Base-by-base conservation (phyloP, 345 rosid species). In the Excoecaria agallocha region DNA sequence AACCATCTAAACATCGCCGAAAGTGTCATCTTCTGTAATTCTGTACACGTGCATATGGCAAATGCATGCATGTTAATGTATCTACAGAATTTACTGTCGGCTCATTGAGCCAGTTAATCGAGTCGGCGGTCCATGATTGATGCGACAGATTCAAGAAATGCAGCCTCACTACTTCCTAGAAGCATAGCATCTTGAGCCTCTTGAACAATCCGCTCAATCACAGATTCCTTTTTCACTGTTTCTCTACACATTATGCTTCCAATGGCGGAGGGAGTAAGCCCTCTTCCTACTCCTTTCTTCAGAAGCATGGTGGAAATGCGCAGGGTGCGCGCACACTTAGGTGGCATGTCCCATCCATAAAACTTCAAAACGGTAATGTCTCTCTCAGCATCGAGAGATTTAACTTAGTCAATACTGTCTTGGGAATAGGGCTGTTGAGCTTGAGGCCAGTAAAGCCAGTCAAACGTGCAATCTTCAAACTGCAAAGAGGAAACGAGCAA, bases 391-490 rank as follows among this genome's bases (percentile, higher is more conserved):
- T 93, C 87, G 77, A 93, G 83, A 1, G 87, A 71, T 46, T 82
- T 80, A 54, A 93, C 86, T 82, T 89, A 89, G 59, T 88, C 82
- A 70, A 89, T n/a, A 58, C 82, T 87, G 37, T 82, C 84, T 7
- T 82, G 67, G 25, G 93, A 86, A 80, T 84, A 93, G 19, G 87
- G 93, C 49, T 87, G 85, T 49, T 62, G 86, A 71, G 97, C 91
- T 87, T 93, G 97, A 41, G 97, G 95, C 94, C 98, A 93, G 83
- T 89, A 89, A 50, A 93, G 88, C 98, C 98, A 91, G 30, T 93
- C 98, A 39, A 93, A 93, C 73, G 97, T 89, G 82, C 98, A 93
- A 75, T 93, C 95, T 79, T 93, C 95, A 58, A 90, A 93, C 98
- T 93, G 87, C 74, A 80, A 52, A 7, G 46, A 63, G 38, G n/a